Evolutionary conservation across 441 rosid species (phyloP), one percentile per base, ranked within the genome.

Genomic region (Bruguiera hainesii): DNA sequence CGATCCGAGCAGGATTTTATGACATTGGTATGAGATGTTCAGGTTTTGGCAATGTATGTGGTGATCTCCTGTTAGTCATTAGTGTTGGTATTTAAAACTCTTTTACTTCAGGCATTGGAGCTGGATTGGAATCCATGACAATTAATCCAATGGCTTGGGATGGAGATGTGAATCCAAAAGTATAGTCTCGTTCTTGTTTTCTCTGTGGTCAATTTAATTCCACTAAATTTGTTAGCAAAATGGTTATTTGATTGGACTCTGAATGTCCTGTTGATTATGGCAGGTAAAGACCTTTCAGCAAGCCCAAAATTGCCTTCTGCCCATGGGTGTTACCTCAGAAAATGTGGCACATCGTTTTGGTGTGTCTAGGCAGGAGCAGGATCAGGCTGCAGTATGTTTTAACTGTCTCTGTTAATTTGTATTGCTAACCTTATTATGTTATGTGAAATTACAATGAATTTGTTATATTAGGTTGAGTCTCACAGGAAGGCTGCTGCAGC

Each of bases 51-150:
- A 35, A 3, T 11, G 5, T 39, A 37, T 31, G n/a, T 5, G 53
- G 1, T 5, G 1, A 30, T 60, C 5, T 55, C 2, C 49, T 33
- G 39, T 53, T 50, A 13, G 29, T 25, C 29, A 13, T 13, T 60
- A 7, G 33, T 5, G n/a, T 35, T 16, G n/a, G 16, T 23, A 48
- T 49, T 57, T 53, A 13, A 31, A 28, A 58, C 56, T 18, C 9
- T 52, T 52, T 61, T 10, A 48, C 35, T 70, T 53, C 61, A 95
- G 99, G 99, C 62, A 90, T 95, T 72, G 99, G 95, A 42, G 99
- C 99, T 79, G 99, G 99, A 7, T 68, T 95, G 85, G 99, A 95
- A 80, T 90, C 97, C 59, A 92, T 95, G 99, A 95, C 97, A 56
- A 21, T 69, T 48, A 89, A 89, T 75, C 88, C 87, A n/a, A 83